phyloP scores from a whole-genome alignment of 208 protist species.

The Crithidia mellificae region DNA sequence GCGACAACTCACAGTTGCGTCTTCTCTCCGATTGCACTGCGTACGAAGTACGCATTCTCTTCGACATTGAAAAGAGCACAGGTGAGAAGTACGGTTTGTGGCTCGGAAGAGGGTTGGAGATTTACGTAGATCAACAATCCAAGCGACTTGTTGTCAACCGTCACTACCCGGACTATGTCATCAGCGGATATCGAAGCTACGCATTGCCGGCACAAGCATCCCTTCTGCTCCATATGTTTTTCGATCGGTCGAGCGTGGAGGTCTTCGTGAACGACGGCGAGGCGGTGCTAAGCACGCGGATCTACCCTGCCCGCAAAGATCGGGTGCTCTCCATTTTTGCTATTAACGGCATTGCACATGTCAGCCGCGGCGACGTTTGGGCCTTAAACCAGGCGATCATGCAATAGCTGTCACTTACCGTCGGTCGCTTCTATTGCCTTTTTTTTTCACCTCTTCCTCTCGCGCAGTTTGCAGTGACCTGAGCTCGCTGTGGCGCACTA shows the following conservation, averaged over 20 bases:
- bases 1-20: slow-evolving; percentile 32
- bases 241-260: slow-evolving; percentile 60
- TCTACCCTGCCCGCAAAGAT: slow-evolving; percentile 46
- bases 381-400: slow-evolving; percentile 43
- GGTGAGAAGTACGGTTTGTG: slow-evolving; percentile 68
- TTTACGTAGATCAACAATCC: slow-evolving; percentile 49
- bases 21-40: slow-evolving; percentile 41
- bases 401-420: slow-evolving; percentile 33
- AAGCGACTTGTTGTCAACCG: slow-evolving; percentile 49
- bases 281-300: slow-evolving; percentile 42
- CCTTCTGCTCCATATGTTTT: slow-evolving; percentile 46
- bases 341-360: slow-evolving; percentile 41
- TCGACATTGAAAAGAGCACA: slow-evolving; percentile 38
- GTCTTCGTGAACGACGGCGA: slow-evolving; percentile 67
- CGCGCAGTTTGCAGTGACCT: too few species aligned
- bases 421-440: too few species aligned
- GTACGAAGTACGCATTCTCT: slow-evolving; percentile 47
- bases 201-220: slow-evolving; percentile 26
- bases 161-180: slow-evolving; percentile 53
- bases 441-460: too few species aligned
- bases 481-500: too few species aligned
- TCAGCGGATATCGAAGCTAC: slow-evolving; percentile 64
- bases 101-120: slow-evolving; percentile 51
- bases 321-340: slow-evolving; percentile 40
- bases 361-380: slow-evolving; percentile 49